Base-by-base conservation (phyloP, 2,329 filamentous ascomycete genomes). In the Aureobasidium leucospermi region DNA sequence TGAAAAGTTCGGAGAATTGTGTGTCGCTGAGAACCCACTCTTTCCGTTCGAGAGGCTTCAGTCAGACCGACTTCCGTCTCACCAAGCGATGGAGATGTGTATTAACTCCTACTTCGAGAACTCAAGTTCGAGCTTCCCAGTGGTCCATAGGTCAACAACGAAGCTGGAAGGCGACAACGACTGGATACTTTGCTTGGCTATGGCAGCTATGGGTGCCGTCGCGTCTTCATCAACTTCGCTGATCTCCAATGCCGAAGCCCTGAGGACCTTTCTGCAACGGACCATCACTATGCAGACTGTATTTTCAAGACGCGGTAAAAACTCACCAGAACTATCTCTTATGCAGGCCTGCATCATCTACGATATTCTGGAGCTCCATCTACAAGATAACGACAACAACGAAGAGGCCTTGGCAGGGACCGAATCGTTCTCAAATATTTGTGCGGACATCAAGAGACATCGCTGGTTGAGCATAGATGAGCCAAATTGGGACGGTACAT, bases 181-280 rank as follows among this genome's bases (percentile, higher is more conserved):
- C 32, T 56, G 52, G 52, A 56, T 56, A 5, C 41, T 56, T 28
- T 56, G 52, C 36, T 36, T 56, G 16, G 52, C 52, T 13, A 36
- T 56, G 41, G 42, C 52, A 13, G 29, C 52, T 6, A 23, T 43
- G 16, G 52, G 52, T 10, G 52, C 52, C n/a, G 31, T 38, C 41
- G 46, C 8, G 8, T 46, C 52, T 11, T 56, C 52, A 0, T 46
- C 39, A 9, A 41, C 16, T 28, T 28, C 52, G 8, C 8, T 56
- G 11, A 41, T 43, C 10, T 38, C 52, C 41, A 56, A 56, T 16
- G 42, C 31, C 28, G 52, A 46, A 42, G 52, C 52, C 11, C 38
- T 45, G 13, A 34, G 29, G 16, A 56, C 52, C 8, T 56, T 56
- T 11, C 41, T 56, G 11, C 39, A 56, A 9, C 39, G 52, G n/a